These are phyloP conservation scores for Solanum sitiens DNA, from an alignment of 257 asterid species.

Conservation along the genomic window DNA sequence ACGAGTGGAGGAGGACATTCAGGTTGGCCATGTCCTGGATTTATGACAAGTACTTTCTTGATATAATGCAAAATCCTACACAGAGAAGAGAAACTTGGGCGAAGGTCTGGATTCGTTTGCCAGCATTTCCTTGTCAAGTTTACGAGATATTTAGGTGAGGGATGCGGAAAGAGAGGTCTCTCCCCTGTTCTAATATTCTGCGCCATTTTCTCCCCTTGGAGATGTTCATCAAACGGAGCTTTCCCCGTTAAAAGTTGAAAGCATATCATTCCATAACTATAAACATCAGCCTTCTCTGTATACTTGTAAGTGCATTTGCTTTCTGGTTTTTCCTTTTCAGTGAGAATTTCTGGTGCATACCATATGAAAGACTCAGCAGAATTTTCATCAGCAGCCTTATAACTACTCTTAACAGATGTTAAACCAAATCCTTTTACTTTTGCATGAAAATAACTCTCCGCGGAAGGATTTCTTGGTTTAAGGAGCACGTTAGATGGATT, in stretches of 20 bases:
- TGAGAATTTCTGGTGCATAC: slow-evolving; percentile 77
- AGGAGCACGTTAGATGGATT: slow-evolving; percentile 70
- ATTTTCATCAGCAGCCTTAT: slow-evolving; percentile 12
- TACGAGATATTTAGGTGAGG: slow-evolving; percentile 63
- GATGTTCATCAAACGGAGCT: slow-evolving; percentile 66
- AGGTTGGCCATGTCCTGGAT: slow-evolving; percentile 81
- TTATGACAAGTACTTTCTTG: slow-evolving; percentile 50
- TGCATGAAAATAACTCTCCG: slow-evolving; percentile 43
- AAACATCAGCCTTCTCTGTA: slow-evolving; percentile 74
- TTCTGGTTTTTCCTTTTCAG: slow-evolving; percentile 40
- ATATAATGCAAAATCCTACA: slow-evolving; percentile 68
- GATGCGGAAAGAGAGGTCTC: slow-evolving; percentile 76
- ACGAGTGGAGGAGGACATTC: slow-evolving; percentile 75
- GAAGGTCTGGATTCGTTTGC: slow-evolving; percentile 51
- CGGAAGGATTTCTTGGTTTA: slow-evolving; percentile 32
- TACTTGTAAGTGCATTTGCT: slow-evolving; percentile 18
- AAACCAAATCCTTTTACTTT: slow-evolving; percentile 59
- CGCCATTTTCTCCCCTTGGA: slow-evolving; percentile 70
- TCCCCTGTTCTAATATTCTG: slow-evolving; percentile 68
- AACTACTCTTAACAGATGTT: slow-evolving; percentile 21
- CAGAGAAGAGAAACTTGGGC: slow-evolving; percentile 69
- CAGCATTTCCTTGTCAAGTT: slow-evolving; percentile 75
- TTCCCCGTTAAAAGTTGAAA: slow-evolving; percentile 73
- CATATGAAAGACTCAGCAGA: slow-evolving; percentile 46
- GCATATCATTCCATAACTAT: slow-evolving; percentile 85